These are phyloP conservation scores for Litsea cubeba DNA, from an alignment of 164 flowering plant species.

Conservation along the genomic window DNA sequence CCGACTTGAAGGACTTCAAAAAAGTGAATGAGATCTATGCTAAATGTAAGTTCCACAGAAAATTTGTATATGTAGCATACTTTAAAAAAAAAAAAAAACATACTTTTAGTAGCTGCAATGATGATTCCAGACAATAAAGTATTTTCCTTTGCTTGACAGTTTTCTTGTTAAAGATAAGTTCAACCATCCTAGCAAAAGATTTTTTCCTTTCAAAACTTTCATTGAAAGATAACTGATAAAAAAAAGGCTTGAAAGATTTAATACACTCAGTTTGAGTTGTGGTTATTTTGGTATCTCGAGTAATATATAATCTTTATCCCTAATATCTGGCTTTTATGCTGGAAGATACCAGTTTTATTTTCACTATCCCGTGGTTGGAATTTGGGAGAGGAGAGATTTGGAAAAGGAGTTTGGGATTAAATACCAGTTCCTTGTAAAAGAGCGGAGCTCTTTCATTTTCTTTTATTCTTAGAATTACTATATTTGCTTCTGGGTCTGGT, in stretches of 20 bases:
- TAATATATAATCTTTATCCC: no score
- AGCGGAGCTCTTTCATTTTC: not conserved
- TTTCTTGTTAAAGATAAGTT: not conserved
- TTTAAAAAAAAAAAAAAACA: no score
- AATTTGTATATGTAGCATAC: not conserved
- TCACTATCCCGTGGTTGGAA: not conserved
- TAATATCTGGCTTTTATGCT: not conserved
- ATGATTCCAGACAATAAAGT: not conserved
- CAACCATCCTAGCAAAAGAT: not conserved
- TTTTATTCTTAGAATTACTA: not conserved
- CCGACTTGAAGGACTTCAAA: constrained; percentile 96
- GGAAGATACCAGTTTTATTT: not conserved
- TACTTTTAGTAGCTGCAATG: not conserved
- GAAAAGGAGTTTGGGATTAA: not conserved
- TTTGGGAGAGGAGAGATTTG: not conserved
- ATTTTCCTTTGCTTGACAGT: not conserved
- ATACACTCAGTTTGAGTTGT: not conserved
- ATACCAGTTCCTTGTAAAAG: not conserved
- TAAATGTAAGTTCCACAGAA: constrained; percentile 61
- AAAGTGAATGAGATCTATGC: constrained; percentile 94
- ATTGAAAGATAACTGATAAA: not conserved
- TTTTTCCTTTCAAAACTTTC: not conserved
- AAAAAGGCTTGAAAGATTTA: not conserved
- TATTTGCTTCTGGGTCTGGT: not conserved
- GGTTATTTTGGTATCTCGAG: not conserved